These are phyloP conservation scores for Mycena indigotica DNA, from an alignment of 768 basidiomycete genomes.

Conservation along the genomic window DNA sequence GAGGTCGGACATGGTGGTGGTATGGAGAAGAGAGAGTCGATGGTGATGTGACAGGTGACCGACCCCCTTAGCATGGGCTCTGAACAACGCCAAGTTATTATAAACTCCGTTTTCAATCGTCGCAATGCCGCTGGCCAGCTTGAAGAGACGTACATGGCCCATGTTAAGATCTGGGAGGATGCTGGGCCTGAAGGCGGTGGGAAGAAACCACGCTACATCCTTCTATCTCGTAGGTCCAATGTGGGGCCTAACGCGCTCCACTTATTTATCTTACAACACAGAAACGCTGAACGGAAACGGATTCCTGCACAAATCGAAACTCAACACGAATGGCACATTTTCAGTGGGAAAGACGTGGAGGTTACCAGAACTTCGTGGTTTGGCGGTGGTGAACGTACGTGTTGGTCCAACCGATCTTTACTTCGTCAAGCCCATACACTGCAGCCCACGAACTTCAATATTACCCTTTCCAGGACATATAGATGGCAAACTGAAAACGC, in stretches of 20 bases:
- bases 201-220: conserved; percentile 86
- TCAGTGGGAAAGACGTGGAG: conserved; percentile 98
- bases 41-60: conserved; percentile 24
- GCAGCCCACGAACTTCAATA: conserved; percentile 69
- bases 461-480: conserved; percentile 89
- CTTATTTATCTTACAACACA: conserved; percentile 27
- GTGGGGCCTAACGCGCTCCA: not conserved
- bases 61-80: conserved; percentile 14
- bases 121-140: conserved; percentile 57
- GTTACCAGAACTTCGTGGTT: conserved; percentile 73
- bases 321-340: conserved; percentile 92
- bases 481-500: conserved; percentile 83
- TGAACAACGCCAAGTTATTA: not conserved
- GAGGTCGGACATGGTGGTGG: conserved; percentile 67
- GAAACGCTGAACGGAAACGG: conserved; percentile 64
- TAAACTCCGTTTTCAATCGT: not conserved
- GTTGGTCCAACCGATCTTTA: too few relatives aligned
- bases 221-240: conserved; percentile 78
- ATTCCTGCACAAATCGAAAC: conserved; percentile 93
- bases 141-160: conserved; percentile 82
- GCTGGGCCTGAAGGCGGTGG: conserved; percentile 65
- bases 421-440: too few relatives aligned
- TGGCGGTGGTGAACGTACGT: conserved; percentile 78
- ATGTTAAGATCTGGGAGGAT: conserved; percentile 95
- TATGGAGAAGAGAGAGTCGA: conserved; percentile 38